Conservation (phyloP, 441 rosid genomes). For the Gossypium davidsonii region DNA sequence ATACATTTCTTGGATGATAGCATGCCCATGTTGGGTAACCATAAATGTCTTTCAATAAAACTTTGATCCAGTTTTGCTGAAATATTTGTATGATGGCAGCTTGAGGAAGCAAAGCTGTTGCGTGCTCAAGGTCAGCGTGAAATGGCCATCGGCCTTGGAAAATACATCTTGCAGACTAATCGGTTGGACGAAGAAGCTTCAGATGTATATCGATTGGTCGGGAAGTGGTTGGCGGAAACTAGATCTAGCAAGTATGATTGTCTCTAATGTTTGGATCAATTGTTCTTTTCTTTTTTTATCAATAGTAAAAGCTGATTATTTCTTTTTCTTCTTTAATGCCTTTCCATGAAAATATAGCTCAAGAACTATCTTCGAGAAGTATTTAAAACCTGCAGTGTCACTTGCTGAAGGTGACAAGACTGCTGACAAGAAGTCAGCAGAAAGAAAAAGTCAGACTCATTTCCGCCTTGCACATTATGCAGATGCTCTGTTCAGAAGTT, state of each 20-base stretch:
- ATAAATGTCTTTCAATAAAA: not conserved
- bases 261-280: constrained; percentile 15
- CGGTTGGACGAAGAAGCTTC: constrained; percentile 61
- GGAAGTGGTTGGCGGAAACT: constrained; percentile 98
- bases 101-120: constrained; percentile 92
- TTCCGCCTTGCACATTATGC: constrained; percentile 96
- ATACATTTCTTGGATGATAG: not conserved
- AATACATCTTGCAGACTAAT: constrained; percentile 65
- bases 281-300: constrained; percentile 13
- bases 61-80: not conserved
- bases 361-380: constrained; percentile 86
- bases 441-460: constrained; percentile 78
- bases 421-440: constrained; percentile 55
- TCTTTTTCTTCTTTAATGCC: constrained; percentile 2
- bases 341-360: constrained; percentile 51
- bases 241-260: constrained; percentile 85
- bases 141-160: constrained; percentile 91
- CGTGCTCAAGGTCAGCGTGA: constrained; percentile 93
- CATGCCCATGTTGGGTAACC: not conserved
- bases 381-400: constrained; percentile 88
- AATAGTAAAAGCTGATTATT: constrained; percentile 21
- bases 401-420: constrained; percentile 55
- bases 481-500: constrained; percentile 82
- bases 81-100: constrained; percentile 38
- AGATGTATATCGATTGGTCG: constrained; percentile 77